Percentiles rank a stretch among this genome's conserved stretches.
Evolutionary conservation across 139 green algal genomes (phyloP).

Genomic region (Chlamydomonas asymmetrica): DNA sequence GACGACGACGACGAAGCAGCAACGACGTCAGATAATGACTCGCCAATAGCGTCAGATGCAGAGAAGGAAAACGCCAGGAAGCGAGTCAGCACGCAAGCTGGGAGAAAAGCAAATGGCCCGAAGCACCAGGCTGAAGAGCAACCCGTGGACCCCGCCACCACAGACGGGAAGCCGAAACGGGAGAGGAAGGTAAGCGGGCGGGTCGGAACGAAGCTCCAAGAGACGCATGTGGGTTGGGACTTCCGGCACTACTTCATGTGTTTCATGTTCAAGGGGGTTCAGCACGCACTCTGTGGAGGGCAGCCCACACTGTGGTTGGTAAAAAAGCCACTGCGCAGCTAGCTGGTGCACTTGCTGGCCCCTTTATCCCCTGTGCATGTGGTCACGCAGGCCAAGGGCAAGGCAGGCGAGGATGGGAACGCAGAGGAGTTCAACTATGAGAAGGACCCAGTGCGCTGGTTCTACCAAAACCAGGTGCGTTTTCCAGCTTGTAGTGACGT

Average conservation of each 20-base stretch:
- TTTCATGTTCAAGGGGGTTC: background rate
- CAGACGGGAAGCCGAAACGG: background rate
- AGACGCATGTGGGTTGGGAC: too few relatives aligned
- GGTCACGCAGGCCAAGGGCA: background rate
- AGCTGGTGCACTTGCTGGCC: too few relatives aligned
- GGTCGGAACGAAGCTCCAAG: background rate
- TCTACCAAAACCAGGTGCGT: conserved; percentile 40
- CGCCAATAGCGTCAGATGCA: background rate
- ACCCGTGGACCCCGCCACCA: background rate
- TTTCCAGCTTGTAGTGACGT: background rate
- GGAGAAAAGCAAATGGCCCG: background rate
- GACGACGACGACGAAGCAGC: too few relatives aligned
- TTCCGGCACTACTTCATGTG: background rate
- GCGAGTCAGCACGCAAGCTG: too few relatives aligned
- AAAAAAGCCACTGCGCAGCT: background rate
- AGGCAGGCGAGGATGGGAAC: too few relatives aligned
- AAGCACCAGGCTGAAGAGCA: background rate
- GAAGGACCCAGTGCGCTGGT: conserved; percentile 37
- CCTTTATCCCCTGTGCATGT: too few relatives aligned
- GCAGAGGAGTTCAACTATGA: conserved; percentile 34
- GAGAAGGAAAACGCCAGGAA: background rate
- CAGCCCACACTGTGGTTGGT: background rate
- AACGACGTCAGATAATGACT: background rate
- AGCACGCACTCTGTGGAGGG: background rate
- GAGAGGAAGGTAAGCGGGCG: background rate